These are phyloP conservation scores for Hypomontagnella submonticulosa DNA, from an alignment of 495 filamentous ascomycete species.

Conservation along the genomic window DNA sequence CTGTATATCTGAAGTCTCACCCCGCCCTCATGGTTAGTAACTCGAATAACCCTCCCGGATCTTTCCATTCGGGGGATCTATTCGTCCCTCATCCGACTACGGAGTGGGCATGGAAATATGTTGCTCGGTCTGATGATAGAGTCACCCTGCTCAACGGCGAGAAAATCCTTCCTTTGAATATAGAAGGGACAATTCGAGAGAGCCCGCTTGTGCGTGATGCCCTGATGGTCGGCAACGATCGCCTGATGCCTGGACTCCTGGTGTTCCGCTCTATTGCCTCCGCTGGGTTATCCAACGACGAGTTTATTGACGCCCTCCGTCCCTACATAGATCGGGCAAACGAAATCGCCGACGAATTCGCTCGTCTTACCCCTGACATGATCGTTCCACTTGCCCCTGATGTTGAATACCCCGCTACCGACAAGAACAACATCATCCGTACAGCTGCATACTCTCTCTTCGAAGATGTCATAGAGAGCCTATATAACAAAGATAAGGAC, in stretches of 20 bases:
- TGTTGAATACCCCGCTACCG: slow-evolving; percentile 61
- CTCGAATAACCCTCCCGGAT: slow-evolving; percentile 64
- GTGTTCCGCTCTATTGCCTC: slow-evolving; percentile 56
- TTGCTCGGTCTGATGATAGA: slow-evolving; percentile 69
- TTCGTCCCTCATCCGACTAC: slow-evolving; percentile 71
- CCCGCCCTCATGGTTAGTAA: slow-evolving; percentile 70
- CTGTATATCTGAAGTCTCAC: slow-evolving; percentile 68
- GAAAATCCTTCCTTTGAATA: slow-evolving; percentile 72
- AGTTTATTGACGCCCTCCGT: slow-evolving; percentile 61
- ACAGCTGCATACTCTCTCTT: slow-evolving; percentile 63
- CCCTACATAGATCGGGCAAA: slow-evolving; percentile 62
- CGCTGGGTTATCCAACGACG: slow-evolving; percentile 49
- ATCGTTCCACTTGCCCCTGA: slow-evolving; percentile 56
- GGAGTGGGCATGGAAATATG: slow-evolving; percentile 71
- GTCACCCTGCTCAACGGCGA: slow-evolving; percentile 75
- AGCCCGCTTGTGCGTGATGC: slow-evolving; percentile 39
- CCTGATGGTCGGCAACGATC: slow-evolving; percentile 50
- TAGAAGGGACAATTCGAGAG: slow-evolving; percentile 67
- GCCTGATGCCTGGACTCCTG: slow-evolving; percentile 59
- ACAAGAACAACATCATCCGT: slow-evolving; percentile 68
- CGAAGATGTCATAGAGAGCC: slow-evolving; percentile 57
- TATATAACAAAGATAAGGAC: slow-evolving; percentile 56
- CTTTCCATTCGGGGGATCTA: slow-evolving; percentile 68
- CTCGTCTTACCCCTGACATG: slow-evolving; percentile 66
- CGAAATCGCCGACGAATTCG: slow-evolving; percentile 60